These are phyloP conservation scores for Gentiana dahurica DNA, from an alignment of 257 asterid genomes.

Conservation along the genomic window DNA sequence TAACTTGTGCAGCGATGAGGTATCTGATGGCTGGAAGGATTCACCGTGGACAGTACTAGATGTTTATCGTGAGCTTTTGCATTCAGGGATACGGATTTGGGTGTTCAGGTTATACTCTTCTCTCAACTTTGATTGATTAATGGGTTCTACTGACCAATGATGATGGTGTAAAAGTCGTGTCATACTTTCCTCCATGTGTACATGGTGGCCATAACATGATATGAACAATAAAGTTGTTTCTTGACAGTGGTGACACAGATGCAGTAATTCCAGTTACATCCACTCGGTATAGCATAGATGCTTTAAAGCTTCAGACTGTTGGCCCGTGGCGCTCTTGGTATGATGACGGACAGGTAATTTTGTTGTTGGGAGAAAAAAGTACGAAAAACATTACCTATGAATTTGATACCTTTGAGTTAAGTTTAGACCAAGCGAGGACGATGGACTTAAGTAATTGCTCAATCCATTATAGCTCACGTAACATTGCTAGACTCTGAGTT, in stretches of 20 bases:
- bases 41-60: conserved; percentile 61
- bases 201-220: neutral
- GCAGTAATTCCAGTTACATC: conserved; percentile 92
- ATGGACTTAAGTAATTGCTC: no score
- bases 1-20: conserved; percentile 40
- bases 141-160: no score
- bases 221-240: neutral
- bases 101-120: conserved; percentile 63
- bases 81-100: conserved; percentile 75
- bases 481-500: no score
- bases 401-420: neutral
- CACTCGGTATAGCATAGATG: conserved; percentile 72
- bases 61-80: conserved; percentile 65
- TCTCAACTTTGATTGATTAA: conserved; percentile 3
- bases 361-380: neutral
- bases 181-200: no score
- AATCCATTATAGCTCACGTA: neutral
- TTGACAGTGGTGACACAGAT: conserved; percentile 81
- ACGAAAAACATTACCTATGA: neutral
- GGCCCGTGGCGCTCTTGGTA: conserved; percentile 89
- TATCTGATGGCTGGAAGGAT: conserved; percentile 61
- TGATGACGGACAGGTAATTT: conserved; percentile 69
- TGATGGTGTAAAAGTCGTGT: no score
- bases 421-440: neutral
- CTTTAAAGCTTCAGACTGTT: conserved; percentile 55